Conservation (phyloP, 495 filamentous ascomycete genomes). For the Aspergillus olivimuriae region DNA sequence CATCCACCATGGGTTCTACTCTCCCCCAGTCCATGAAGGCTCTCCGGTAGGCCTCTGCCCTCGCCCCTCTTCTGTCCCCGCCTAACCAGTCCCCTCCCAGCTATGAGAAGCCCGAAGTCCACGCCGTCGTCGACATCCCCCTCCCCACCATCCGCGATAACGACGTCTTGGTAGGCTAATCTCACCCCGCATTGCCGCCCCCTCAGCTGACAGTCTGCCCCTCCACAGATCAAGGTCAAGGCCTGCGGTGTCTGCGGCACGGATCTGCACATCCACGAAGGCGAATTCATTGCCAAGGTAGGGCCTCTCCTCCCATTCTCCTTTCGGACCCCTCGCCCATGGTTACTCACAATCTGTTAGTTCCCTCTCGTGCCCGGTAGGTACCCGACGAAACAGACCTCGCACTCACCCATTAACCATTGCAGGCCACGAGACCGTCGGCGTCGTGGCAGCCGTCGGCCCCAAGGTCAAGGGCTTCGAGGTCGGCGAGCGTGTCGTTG, state of each 20-base stretch:
- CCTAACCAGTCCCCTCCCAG: conserved; percentile 24
- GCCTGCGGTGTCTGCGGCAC: conserved; percentile 67
- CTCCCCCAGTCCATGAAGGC: conserved; percentile 56
- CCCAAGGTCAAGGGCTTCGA: conserved; percentile 55
- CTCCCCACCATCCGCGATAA: conserved; percentile 54
- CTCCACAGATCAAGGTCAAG: conserved; percentile 44
- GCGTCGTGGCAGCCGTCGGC: conserved; percentile 49
- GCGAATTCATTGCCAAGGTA: conserved; percentile 56
- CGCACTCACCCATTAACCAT: not conserved
- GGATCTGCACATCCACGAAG: conserved; percentile 61
- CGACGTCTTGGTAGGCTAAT: conserved; percentile 45
- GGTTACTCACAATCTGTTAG: conserved; percentile 24
- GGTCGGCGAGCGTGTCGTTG: conserved; percentile 59
- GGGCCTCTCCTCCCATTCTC: conserved; percentile 1
- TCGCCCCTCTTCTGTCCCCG: not conserved
- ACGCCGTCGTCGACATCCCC: conserved; percentile 52
- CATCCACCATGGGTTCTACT: conserved; percentile 18
- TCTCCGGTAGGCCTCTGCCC: conserved; percentile 39
- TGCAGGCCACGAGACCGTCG: conserved; percentile 40
- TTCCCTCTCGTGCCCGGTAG: conserved; percentile 50
- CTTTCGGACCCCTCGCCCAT: not conserved
- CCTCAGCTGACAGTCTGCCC: not conserved
- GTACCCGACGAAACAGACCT: not conserved
- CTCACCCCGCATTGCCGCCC: not conserved
- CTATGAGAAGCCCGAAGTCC: conserved; percentile 56